A percentile compares a stretch with the other conserved stretches of the same genome.
Conservation (phyloP, 139 green algal genomes). For the Astrephomene gubernaculifera region DNA sequence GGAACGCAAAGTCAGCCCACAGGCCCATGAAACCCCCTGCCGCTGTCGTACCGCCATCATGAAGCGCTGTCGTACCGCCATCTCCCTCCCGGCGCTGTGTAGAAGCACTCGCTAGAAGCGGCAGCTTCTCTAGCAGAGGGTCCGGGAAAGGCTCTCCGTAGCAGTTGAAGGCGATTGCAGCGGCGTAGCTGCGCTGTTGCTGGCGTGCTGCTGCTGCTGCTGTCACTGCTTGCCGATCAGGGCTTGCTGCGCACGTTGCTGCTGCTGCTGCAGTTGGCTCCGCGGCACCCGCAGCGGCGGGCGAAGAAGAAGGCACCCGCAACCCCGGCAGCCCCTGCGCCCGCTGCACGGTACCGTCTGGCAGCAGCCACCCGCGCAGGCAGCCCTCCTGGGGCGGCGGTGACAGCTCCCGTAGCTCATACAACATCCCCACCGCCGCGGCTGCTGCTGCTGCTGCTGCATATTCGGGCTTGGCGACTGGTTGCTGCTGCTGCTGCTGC, state of each 20-base stretch:
- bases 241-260: too few relatives aligned
- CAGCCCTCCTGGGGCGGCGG: too few relatives aligned
- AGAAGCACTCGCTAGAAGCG: neutral
- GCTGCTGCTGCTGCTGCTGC: neutral
- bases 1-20: conserved; percentile 55
- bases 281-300: neutral
- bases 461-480: too few relatives aligned
- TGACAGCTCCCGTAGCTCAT: too few relatives aligned
- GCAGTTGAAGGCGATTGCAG: neutral
- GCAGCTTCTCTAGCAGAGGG: neutral
- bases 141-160: neutral
- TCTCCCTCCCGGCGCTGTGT: neutral
- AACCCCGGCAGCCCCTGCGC: neutral
- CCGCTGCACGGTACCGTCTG: neutral
- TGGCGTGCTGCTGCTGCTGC: neutral
- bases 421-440: too few relatives aligned
- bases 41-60: neutral
- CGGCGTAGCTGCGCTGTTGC: neutral
- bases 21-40: conserved; percentile 55
- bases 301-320: too few relatives aligned
- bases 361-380: neutral
- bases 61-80: neutral
- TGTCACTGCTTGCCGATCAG: neutral
- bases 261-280: too few relatives aligned
- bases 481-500: too few relatives aligned